Percentiles rank a stretch among this genome's conserved stretches.
These are phyloP conservation scores for Stenocarpella maydis DNA, from an alignment of 2,329 filamentous ascomycete genomes.

Conservation along the genomic window DNA sequence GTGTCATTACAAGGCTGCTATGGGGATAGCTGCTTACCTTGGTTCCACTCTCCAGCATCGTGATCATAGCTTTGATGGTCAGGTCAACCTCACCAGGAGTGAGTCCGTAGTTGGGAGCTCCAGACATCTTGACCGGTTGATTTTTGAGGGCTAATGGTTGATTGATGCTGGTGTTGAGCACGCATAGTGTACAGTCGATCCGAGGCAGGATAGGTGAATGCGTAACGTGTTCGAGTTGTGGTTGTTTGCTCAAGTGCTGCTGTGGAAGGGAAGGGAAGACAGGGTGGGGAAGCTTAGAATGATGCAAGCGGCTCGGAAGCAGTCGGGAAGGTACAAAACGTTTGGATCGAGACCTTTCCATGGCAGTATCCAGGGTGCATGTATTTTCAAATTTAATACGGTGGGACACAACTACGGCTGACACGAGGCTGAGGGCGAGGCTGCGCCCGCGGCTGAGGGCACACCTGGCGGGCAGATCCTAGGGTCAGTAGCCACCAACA, in stretches of 20 bases:
- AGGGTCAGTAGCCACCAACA: too few species aligned
- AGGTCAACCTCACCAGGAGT: conserved; percentile 14
- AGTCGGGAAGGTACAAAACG: too few species aligned
- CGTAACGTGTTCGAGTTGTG: background rate
- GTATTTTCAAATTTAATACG: background rate
- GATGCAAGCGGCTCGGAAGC: background rate
- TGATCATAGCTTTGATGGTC: conserved; percentile 15
- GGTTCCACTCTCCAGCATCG: background rate
- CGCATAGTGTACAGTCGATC: background rate
- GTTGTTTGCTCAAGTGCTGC: background rate
- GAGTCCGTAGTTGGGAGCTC: background rate
- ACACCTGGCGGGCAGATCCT: background rate
- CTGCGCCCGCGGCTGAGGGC: background rate
- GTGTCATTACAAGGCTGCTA: background rate
- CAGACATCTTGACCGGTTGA: background rate
- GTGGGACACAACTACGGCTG: background rate
- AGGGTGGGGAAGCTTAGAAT: background rate
- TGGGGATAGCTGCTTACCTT: conserved; percentile 13
- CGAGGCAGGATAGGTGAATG: background rate
- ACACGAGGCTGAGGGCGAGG: background rate
- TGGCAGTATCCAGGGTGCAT: background rate
- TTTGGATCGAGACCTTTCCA: too few species aligned
- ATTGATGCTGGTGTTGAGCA: background rate
- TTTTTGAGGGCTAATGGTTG: background rate
- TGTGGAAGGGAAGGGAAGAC: background rate